A percentile compares a stretch with the other conserved stretches of the same genome.
Conservation (phyloP, 2,329 filamentous ascomycete genomes). For the Didymella arachidicola region DNA sequence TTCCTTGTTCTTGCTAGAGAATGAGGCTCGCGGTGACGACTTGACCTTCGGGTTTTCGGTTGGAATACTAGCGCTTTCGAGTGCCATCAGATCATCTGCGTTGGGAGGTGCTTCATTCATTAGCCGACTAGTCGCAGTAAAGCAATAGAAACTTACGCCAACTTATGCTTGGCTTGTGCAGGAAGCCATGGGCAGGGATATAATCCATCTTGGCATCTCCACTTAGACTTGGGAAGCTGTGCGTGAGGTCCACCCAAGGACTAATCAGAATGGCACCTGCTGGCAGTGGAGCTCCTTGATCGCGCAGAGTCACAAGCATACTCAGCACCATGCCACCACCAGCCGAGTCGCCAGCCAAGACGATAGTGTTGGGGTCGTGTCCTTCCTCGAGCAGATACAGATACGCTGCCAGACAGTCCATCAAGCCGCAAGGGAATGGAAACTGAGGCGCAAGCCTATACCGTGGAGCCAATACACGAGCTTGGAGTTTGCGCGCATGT, state of each 20-base stretch:
- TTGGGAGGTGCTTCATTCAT: constrained; percentile 71
- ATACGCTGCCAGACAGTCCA: constrained; percentile 90
- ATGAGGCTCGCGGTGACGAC: constrained; percentile 15
- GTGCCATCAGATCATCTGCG: constrained; percentile 70
- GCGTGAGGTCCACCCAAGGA: constrained; percentile 94
- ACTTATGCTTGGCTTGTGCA: constrained; percentile 85
- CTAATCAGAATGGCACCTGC: constrained; percentile 91
- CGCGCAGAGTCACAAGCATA: constrained; percentile 80
- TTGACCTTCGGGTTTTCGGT: constrained; percentile 19
- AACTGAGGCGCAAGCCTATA: constrained; percentile 94
- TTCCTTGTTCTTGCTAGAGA: constrained; percentile 29
- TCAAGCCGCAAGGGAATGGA: constrained; percentile 90
- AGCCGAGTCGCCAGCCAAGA: constrained; percentile 91
- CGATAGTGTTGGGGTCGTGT: constrained; percentile 80
- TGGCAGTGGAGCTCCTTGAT: constrained; percentile 82
- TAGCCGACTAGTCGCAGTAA: background rate
- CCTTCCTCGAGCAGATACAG: constrained; percentile 75
- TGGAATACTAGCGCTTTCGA: constrained; percentile 43
- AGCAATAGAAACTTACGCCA: constrained; percentile 65
- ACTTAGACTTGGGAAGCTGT: constrained; percentile 92
- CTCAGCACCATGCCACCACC: constrained; percentile 88
- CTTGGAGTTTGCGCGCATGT: constrained; percentile 92
- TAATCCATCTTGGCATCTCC: constrained; percentile 80
- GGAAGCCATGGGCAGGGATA: constrained; percentile 85
- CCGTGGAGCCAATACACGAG: constrained; percentile 81